phyloP scores from a whole-genome alignment of 139 green algal genomes.

The Volvox reticuliferus region DNA sequence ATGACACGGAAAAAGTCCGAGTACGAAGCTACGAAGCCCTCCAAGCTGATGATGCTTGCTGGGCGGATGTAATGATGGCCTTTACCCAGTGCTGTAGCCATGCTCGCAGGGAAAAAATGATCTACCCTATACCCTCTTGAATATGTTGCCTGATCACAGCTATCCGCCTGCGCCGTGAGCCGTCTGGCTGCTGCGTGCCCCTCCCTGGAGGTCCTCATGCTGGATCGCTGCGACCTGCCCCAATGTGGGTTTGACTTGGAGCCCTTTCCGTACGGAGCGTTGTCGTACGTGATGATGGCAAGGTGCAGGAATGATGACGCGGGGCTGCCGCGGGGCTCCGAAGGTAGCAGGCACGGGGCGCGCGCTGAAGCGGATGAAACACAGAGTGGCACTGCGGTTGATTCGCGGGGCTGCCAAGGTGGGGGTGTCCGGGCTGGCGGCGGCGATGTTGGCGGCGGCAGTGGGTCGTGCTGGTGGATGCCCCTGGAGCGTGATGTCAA shows the following conservation, averaged over 20 bases:
- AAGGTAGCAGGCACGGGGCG: not conserved
- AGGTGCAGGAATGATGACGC: not conserved
- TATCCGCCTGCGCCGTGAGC: not conserved
- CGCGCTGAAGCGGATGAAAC: not conserved
- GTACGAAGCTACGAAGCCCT: too few species aligned
- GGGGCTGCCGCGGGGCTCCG: not conserved
- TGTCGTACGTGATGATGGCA: conserved; percentile 16
- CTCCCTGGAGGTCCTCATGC: conserved; percentile 22
- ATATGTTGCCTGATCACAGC: not conserved
- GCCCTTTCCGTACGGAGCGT: not conserved
- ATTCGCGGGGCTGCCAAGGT: not conserved
- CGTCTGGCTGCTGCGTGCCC: not conserved
- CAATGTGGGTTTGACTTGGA: not conserved
- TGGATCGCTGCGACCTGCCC: conserved; percentile 44
- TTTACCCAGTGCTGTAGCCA: too few species aligned
- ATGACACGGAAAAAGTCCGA: too few species aligned
- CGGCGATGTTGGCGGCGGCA: not conserved
- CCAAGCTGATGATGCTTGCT: too few species aligned
- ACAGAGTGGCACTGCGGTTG: too few species aligned
- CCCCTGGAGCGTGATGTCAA: conserved; percentile 40
- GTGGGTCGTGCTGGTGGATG: conserved; percentile 13
- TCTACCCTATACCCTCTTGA: too few species aligned
- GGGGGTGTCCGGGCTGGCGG: not conserved
- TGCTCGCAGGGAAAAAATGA: too few species aligned
- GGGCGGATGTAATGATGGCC: too few species aligned